Conservation (phyloP, 345 rosid species). For the Moricandia arvensis region DNA sequence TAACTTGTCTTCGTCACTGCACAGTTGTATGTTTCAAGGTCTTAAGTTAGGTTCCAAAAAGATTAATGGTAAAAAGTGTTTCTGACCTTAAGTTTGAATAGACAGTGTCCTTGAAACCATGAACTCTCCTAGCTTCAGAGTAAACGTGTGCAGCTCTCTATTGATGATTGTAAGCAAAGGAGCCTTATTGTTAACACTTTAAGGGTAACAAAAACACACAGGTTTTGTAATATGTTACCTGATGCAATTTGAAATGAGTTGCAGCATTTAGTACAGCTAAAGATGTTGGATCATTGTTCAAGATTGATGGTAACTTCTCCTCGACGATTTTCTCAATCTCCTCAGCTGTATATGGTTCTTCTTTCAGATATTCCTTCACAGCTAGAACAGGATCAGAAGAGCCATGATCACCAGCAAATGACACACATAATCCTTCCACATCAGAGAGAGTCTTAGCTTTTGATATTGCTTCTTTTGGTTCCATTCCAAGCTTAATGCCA, state of each 20-base stretch:
- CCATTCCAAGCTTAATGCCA: constrained; percentile 85
- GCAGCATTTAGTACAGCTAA: constrained; percentile 82
- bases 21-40: constrained; percentile 3
- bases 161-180: neutral
- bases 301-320: constrained; percentile 55
- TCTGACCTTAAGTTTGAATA: constrained; percentile 60
- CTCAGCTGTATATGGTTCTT: constrained; percentile 70
- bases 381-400: constrained; percentile 86
- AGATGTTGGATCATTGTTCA: constrained; percentile 64
- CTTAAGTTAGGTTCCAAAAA: neutral
- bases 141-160: constrained; percentile 94
- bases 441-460: constrained; percentile 89
- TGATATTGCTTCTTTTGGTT: constrained; percentile 62
- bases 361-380: constrained; percentile 81
- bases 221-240: constrained; percentile 45
- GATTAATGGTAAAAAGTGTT: neutral
- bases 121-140: constrained; percentile 84
- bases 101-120: constrained; percentile 83
- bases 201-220: neutral
- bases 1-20: constrained; percentile 84
- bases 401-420: constrained; percentile 53
- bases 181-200: neutral
- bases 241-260: constrained; percentile 73
- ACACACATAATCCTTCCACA: constrained; percentile 79
- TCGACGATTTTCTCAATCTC: constrained; percentile 65